These are phyloP conservation scores for Camelina laxa DNA, from an alignment of 345 rosid species.

Conservation along the genomic window DNA sequence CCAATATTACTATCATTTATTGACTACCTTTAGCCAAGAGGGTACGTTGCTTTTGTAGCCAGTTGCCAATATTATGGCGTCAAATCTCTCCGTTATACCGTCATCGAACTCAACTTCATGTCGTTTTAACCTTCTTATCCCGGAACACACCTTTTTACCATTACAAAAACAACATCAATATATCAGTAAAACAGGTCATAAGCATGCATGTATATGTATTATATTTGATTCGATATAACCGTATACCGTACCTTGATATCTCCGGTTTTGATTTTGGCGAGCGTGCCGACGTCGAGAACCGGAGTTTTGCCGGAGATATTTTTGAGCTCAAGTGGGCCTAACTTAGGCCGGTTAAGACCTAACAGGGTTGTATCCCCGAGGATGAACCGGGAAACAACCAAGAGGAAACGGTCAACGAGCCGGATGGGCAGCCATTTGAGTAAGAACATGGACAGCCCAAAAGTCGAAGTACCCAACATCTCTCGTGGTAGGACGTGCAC, in stretches of 20 bases:
- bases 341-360: slow-evolving; percentile 78
- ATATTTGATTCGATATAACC: neutral
- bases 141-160: slow-evolving; percentile 61
- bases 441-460: slow-evolving; percentile 92
- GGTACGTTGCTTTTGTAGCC: slow-evolving; percentile 97
- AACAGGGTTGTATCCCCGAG: slow-evolving; percentile 73
- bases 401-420: slow-evolving; percentile 75
- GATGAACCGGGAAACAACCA: slow-evolving; percentile 64
- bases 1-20: slow-evolving; percentile 9
- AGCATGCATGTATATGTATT: neutral
- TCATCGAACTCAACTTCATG: slow-evolving; percentile 67
- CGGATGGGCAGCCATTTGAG: slow-evolving; percentile 86
- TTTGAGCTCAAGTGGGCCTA: slow-evolving; percentile 86
- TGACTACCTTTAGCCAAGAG: slow-evolving; percentile 83
- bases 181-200: slow-evolving; percentile 23
- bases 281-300: slow-evolving; percentile 86
- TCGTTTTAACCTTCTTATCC: slow-evolving; percentile 59
- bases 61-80: slow-evolving; percentile 86
- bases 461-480: slow-evolving; percentile 93
- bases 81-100: slow-evolving; percentile 65
- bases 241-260: slow-evolving; percentile 69
- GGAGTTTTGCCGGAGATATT: slow-evolving; percentile 85
- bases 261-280: slow-evolving; percentile 86
- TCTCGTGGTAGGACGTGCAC: slow-evolving; percentile 96
- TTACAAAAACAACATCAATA: slow-evolving; percentile 27